Conservation (phyloP, 495 filamentous ascomycete genomes). For the Penicillium cosmopolitanum region DNA sequence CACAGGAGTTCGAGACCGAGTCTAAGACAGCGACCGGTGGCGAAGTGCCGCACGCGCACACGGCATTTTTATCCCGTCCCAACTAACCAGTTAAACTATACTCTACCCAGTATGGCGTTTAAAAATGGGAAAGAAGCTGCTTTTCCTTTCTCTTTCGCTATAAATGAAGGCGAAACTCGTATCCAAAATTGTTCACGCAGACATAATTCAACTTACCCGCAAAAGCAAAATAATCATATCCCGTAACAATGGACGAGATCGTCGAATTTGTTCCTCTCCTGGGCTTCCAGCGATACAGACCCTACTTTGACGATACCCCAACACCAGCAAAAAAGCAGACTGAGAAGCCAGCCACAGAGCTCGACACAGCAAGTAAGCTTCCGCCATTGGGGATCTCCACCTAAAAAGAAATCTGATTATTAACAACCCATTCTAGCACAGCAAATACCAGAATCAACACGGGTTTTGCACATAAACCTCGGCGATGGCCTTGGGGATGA, state of each 20-base stretch:
- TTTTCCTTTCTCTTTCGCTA: not conserved
- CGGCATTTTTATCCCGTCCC: not conserved
- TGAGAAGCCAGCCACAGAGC: not conserved
- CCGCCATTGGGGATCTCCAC: not conserved
- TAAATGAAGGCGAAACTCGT: not conserved
- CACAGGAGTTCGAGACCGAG: not conserved
- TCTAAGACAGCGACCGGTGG: not conserved
- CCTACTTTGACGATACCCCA: not conserved
- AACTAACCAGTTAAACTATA: not conserved
- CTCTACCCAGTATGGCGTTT: not conserved
- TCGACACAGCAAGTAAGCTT: not conserved
- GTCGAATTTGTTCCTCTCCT: not conserved
- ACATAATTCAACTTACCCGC: too few relatives aligned
- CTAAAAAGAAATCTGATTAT: not conserved
- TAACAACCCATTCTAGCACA: not conserved
- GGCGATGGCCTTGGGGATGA: not conserved
- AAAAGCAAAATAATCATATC: too few relatives aligned
- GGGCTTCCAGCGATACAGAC: conserved; percentile 3
- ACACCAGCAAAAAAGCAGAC: not conserved
- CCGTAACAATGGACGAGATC: not conserved
- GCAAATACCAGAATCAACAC: not conserved
- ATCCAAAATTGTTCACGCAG: too few relatives aligned
- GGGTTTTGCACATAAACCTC: not conserved
- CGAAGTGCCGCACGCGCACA: not conserved
- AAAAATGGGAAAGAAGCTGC: not conserved